These are phyloP conservation scores for Cordyceps farinosa DNA, from an alignment of 2,329 filamentous ascomycete genomes.

Conservation along the genomic window DNA sequence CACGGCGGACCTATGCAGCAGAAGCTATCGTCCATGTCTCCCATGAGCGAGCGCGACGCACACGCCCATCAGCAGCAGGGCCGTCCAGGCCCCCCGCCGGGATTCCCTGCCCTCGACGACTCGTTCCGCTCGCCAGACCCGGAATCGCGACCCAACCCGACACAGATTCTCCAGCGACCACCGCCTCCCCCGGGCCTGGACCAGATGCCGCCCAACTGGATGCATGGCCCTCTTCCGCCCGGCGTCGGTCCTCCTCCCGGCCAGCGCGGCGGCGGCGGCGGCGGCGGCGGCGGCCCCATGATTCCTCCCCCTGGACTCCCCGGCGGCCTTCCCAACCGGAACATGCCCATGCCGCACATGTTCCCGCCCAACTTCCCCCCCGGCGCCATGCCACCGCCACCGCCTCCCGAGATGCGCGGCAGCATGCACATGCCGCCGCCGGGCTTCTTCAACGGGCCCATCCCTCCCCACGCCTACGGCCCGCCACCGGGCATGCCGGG, in stretches of 20 bases:
- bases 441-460: conserved; percentile 51
- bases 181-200: conserved; percentile 58
- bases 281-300: conserved; percentile 45
- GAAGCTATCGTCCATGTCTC: conserved; percentile 8
- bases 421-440: conserved; percentile 55
- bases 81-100: conserved; percentile 45
- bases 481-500: conserved; percentile 52
- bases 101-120: conserved; percentile 49
- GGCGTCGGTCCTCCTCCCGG: conserved; percentile 24
- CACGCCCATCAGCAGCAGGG: conserved; percentile 35
- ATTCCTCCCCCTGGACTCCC: conserved; percentile 58
- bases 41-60: conserved; percentile 11
- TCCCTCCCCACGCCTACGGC: conserved; percentile 49
- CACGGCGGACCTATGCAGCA: conserved; percentile 31
- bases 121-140: conserved; percentile 40
- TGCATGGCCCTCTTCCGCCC: conserved; percentile 43
- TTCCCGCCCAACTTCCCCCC: conserved; percentile 60
- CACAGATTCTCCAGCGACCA: conserved; percentile 60
- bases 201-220: conserved; percentile 55
- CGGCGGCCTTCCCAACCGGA: conserved; percentile 35
- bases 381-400: conserved; percentile 44
- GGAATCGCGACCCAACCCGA: conserved; percentile 51
- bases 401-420: conserved; percentile 48
- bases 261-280: conserved; percentile 22
- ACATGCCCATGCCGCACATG: conserved; percentile 54